These are phyloP conservation scores for Mycosphaerella sp. DNA, from an alignment of 2,329 filamentous ascomycete species.

Conservation along the genomic window DNA sequence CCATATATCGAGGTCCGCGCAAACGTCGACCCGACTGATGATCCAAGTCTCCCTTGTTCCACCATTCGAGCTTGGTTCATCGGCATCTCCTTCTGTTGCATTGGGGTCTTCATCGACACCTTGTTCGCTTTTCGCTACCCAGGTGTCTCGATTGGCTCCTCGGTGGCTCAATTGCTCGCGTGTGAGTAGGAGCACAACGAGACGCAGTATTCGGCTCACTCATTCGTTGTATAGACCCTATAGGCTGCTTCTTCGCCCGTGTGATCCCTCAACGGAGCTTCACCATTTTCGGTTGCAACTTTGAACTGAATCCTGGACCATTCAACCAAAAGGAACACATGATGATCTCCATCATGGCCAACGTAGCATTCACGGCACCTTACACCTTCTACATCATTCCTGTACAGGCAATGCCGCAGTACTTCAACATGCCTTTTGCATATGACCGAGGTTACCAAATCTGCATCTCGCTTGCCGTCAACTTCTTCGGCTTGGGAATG, in stretches of 20 bases:
- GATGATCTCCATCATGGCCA: constrained; percentile 59
- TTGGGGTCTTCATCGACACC: constrained; percentile 29
- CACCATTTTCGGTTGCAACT: constrained; percentile 49
- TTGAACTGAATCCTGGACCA: constrained; percentile 52
- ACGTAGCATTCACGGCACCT: constrained; percentile 37
- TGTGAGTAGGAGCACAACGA: constrained; percentile 1
- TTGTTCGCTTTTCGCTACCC: constrained; percentile 33
- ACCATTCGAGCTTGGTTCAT: constrained; percentile 33
- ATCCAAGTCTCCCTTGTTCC: constrained; percentile 26
- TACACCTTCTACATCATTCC: constrained; percentile 4
- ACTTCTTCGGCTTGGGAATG: constrained; percentile 66
- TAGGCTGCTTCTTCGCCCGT: constrained; percentile 51
- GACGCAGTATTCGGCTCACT: background rate
- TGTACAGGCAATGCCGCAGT: constrained; percentile 7
- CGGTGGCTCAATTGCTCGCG: constrained; percentile 30
- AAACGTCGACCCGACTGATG: constrained; percentile 22
- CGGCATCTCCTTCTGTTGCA: constrained; percentile 26
- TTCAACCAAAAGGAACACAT: constrained; percentile 61
- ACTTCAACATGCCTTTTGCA: constrained; percentile 8
- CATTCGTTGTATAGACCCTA: constrained; percentile 25
- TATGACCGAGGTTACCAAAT: constrained; percentile 7
- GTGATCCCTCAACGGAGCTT: constrained; percentile 50
- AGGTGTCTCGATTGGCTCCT: constrained; percentile 28
- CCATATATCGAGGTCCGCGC: constrained; percentile 26
- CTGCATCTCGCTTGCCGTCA: constrained; percentile 9